Evolutionary conservation across 2,329 filamentous ascomycete species (phyloP), one percentile per base, ranked within the genome.

Genomic region (Trichoderma koningii): DNA sequence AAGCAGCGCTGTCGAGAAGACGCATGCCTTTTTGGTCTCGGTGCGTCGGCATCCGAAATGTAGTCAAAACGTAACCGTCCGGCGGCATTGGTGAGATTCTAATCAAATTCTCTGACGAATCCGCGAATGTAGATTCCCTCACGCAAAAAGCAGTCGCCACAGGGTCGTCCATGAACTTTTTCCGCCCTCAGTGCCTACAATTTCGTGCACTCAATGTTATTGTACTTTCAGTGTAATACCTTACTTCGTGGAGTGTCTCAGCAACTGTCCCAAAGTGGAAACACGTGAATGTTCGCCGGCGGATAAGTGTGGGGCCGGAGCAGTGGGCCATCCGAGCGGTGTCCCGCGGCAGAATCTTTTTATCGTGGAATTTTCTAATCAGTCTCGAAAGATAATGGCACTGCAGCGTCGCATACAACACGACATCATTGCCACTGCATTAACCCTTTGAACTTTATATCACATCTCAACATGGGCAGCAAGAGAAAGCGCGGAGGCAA

Each of bases 401-500:
- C 34, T 14, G 34, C 34, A 63, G 34, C 28, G 42, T 41, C 41
- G 19, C 42, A 47, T 55, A 44, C 19, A 42, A 55, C 47, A 67
- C 44, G 42, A 63, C 45, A 19, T 26, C 34, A 23, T 47, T 47
- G 19, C 38, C 41, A 55, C 59, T 52, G 52, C 34, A 52, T 5
- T 70, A 53, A 41, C 56, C 28, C 10, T 3, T 15, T 48, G 19
- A 10, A 15, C 70, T 69, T 69, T 60, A 61, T 62, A 51, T 53
- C 60, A 71, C 21, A 48, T 57, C 34, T 38, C 12, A 38, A 38
- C 5, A 77, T 77, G 75, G 75, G 71, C 23, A 73, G 70, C 56
- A 78, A 78, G 70, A 69, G 76, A 64, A 78, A 78, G 70, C 72
- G 75, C 61, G 72, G 70, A 53, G 67, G 72, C 59, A 77, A 77